Evolutionary conservation across 2,329 filamentous ascomycete genomes (phyloP).

Genomic region (Sporothrix luriei): DNA sequence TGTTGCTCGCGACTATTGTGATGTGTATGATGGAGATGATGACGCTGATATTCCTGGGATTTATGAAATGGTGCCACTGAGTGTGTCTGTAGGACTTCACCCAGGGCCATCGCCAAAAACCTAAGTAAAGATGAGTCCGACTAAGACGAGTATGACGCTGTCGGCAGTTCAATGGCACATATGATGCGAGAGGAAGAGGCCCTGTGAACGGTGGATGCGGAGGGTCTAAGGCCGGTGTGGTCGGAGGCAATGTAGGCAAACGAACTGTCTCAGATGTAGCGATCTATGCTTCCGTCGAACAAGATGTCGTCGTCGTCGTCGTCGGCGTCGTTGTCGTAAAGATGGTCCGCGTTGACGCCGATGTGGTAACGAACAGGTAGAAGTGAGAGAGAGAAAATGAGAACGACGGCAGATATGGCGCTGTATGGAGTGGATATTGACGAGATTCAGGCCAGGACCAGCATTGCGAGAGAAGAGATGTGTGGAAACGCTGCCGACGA

Average conservation of each 20-base stretch:
- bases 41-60: slow-evolving; percentile 19
- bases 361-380: not conserved
- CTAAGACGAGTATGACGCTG: not conserved
- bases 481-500: not conserved
- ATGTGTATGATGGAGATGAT: not conserved
- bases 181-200: not conserved
- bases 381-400: not conserved
- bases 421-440: slow-evolving; percentile 6
- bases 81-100: slow-evolving; percentile 35
- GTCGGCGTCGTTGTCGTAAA: not conserved
- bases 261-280: not conserved
- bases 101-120: slow-evolving; percentile 36
- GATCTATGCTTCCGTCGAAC: not conserved
- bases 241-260: no score
- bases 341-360: not conserved
- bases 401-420: not conserved
- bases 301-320: not conserved
- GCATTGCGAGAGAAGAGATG: not conserved
- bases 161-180: not conserved
- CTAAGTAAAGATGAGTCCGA: slow-evolving; percentile 9
- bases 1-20: not conserved
- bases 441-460: not conserved
- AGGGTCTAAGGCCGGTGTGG: not conserved
- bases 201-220: not conserved
- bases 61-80: slow-evolving; percentile 34